These are phyloP conservation scores for Ascochyta lentis DNA, from an alignment of 2,329 filamentous ascomycete genomes.

Conservation along the genomic window DNA sequence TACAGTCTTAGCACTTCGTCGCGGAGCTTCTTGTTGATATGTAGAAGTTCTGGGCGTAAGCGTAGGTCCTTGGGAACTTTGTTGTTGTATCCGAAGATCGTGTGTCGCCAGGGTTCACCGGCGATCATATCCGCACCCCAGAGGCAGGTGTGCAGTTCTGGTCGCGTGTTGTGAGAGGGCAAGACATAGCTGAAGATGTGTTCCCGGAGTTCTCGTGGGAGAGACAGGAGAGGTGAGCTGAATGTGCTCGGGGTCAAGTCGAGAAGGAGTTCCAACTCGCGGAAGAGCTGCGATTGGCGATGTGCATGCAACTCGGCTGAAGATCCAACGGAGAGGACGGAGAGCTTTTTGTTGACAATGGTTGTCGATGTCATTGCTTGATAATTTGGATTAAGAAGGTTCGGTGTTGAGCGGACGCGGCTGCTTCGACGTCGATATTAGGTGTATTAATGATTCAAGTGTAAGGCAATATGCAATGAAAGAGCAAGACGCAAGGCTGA, in stretches of 20 bases:
- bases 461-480: background rate
- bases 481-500: background rate
- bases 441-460: background rate
- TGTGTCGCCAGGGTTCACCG: conserved; percentile 43
- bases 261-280: conserved; percentile 44
- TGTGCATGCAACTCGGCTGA: conserved; percentile 35
- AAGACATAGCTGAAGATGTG: conserved; percentile 38
- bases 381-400: background rate
- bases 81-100: conserved; percentile 40
- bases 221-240: conserved; percentile 39
- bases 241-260: conserved; percentile 44
- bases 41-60: conserved; percentile 32
- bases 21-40: conserved; percentile 43
- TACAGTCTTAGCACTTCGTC: conserved; percentile 39
- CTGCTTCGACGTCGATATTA: conserved; percentile 2
- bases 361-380: conserved; percentile 11
- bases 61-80: conserved; percentile 30
- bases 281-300: conserved; percentile 43
- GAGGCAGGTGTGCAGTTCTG: conserved; percentile 45
- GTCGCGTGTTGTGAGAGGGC: conserved; percentile 26
- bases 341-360: conserved; percentile 12
- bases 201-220: conserved; percentile 40
- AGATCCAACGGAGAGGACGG: conserved; percentile 27
- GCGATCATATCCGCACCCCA: conserved; percentile 46
- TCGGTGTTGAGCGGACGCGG: background rate